Conservation (phyloP, 2,329 filamentous ascomycete species). For the Fusarium tricinctum region DNA sequence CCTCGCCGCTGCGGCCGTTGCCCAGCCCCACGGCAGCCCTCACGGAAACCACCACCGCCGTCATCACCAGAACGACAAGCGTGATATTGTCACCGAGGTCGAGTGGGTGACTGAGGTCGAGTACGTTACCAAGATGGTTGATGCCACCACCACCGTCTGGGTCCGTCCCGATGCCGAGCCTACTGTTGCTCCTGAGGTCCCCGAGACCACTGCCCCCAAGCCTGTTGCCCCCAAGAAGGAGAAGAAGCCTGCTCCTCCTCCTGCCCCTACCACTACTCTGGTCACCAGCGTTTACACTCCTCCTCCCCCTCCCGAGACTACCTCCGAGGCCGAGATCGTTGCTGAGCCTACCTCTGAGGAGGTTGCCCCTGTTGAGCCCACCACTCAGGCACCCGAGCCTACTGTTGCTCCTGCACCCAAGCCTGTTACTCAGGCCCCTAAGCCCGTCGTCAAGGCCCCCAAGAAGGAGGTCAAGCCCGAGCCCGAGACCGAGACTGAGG, state of each 20-base stretch:
- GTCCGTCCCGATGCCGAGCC: slow-evolving; percentile 55
- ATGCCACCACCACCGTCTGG: slow-evolving; percentile 63
- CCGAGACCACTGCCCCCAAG: slow-evolving; percentile 29
- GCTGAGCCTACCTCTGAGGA: slow-evolving; percentile 31
- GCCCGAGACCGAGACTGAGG: slow-evolving; percentile 29
- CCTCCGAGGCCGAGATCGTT: slow-evolving; percentile 25
- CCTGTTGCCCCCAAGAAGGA: slow-evolving; percentile 36
- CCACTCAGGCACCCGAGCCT: slow-evolving; percentile 35
- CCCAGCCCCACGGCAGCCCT: slow-evolving; percentile 60
- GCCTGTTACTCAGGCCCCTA: slow-evolving; percentile 12
- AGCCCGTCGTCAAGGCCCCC: slow-evolving; percentile 25
- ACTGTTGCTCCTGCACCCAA: slow-evolving; percentile 25
- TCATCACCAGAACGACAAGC: slow-evolving; percentile 55
- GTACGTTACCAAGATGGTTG: slow-evolving; percentile 63
- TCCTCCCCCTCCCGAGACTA: slow-evolving; percentile 38
- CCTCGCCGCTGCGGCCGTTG: slow-evolving; percentile 60
- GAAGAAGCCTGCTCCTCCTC: slow-evolving; percentile 40
- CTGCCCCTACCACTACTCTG: slow-evolving; percentile 42
- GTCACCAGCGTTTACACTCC: slow-evolving; percentile 42
- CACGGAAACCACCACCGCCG: slow-evolving; percentile 58
- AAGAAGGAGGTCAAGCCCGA: slow-evolving; percentile 15
- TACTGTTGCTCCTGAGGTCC: slow-evolving; percentile 41
- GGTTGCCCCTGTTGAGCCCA: slow-evolving; percentile 44
- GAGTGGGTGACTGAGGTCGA: slow-evolving; percentile 66
- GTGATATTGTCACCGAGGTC: slow-evolving; percentile 62